These are phyloP conservation scores for Pistacia vera DNA, from an alignment of 345 rosid genomes.

Conservation along the genomic window DNA sequence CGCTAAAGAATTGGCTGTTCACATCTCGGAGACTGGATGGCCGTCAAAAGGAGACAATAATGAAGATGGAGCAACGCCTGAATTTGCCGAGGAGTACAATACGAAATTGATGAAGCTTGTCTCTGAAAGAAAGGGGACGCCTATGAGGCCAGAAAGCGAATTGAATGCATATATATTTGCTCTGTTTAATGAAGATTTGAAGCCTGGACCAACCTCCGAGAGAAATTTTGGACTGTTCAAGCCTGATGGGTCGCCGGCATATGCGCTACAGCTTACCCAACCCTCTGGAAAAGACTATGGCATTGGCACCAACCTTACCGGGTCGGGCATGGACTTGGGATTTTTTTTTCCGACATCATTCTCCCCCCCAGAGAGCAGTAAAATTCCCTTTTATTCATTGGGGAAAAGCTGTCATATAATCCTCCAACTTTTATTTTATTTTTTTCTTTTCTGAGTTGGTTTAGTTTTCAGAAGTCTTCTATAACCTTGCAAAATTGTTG, in stretches of 20 bases:
- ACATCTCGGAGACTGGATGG: conserved; percentile 61
- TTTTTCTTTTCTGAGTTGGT: neutral
- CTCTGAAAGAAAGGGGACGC: conserved; percentile 47
- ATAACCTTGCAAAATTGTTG: too few species aligned
- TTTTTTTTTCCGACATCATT: neutral
- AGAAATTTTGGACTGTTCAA: too few species aligned
- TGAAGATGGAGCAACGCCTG: conserved; percentile 47
- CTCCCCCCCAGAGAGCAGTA: neutral
- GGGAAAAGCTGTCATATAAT: neutral
- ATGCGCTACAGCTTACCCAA: neutral
- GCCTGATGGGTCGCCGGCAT: conserved; percentile 53
- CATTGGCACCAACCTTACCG: too few species aligned
- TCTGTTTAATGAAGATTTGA: conserved; percentile 38
- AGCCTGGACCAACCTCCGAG: too few species aligned
- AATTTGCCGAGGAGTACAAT: conserved; percentile 50
- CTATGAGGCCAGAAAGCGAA: conserved; percentile 41
- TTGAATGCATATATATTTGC: conserved; percentile 46
- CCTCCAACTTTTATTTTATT: neutral
- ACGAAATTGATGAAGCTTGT: conserved; percentile 40
- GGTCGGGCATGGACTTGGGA: too few species aligned
- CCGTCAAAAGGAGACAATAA: conserved; percentile 54
- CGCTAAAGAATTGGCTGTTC: conserved; percentile 38
- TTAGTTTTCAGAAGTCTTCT: neutral
- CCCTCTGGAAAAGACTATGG: too few species aligned
- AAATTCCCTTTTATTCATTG: neutral